Percentiles rank a stretch among this genome's conserved stretches.
Evolutionary conservation across 768 basidiomycete genomes (phyloP).

Genomic region (Boletus vinaceobasis): DNA sequence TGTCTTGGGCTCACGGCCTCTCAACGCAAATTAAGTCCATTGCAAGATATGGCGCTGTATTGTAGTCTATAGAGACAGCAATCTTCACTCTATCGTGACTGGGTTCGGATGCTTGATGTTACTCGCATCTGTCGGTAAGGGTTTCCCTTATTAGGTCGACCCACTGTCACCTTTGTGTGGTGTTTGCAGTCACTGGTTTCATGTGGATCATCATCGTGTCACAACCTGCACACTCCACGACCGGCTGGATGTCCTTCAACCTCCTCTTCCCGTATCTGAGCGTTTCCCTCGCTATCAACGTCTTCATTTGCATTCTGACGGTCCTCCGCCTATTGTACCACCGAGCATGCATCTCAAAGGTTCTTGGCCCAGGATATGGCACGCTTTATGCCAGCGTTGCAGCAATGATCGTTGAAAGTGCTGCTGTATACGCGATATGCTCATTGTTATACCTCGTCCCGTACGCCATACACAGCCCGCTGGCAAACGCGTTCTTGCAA

Average conservation of each 20-base stretch:
- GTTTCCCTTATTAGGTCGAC: background rate
- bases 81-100: constrained; percentile 13
- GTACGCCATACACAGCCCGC: constrained; percentile 19
- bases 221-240: constrained; percentile 14
- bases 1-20: background rate
- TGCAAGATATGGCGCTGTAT: constrained; percentile 31
- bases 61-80: constrained; percentile 31
- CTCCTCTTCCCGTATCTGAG: constrained; percentile 33
- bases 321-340: constrained; percentile 32
- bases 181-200: constrained; percentile 23
- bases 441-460: constrained; percentile 34
- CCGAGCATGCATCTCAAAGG: constrained; percentile 21
- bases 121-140: constrained; percentile 24
- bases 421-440: constrained; percentile 31
- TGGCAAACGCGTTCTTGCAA: constrained; percentile 30
- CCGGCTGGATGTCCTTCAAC: constrained; percentile 31
- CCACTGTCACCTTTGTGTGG: background rate
- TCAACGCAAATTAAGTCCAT: background rate
- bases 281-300: constrained; percentile 33
- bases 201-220: constrained; percentile 31
- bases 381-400: constrained; percentile 31
- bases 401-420: constrained; percentile 35
- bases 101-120: constrained; percentile 20
- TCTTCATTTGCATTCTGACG: constrained; percentile 30
- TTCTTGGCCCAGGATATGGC: constrained; percentile 27